These are phyloP conservation scores for Xylaria intraflava DNA, from an alignment of 495 filamentous ascomycete species.

Conservation along the genomic window DNA sequence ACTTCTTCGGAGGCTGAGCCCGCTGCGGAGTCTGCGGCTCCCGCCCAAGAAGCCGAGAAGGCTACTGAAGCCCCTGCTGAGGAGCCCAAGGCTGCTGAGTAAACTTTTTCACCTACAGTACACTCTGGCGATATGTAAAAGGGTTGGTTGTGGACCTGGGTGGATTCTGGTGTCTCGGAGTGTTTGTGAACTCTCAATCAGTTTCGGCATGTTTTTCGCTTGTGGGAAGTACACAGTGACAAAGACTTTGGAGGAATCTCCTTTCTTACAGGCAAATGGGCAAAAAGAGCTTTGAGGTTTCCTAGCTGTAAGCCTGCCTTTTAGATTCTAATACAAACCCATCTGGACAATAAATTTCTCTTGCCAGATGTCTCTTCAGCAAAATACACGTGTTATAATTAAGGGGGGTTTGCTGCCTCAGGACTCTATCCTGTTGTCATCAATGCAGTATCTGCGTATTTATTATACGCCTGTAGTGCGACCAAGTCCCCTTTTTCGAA, in stretches of 20 bases:
- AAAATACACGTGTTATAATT: too few species aligned
- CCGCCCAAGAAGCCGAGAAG: slow-evolving; percentile 48
- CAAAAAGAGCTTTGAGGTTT: slow-evolving; percentile 39
- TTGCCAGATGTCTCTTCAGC: slow-evolving; percentile 6
- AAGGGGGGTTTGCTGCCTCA: too few species aligned
- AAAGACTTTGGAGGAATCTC: slow-evolving; percentile 32
- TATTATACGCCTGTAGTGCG: not conserved
- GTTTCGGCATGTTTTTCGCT: slow-evolving; percentile 47
- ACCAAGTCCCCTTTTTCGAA: too few species aligned
- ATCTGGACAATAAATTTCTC: slow-evolving; percentile 36
- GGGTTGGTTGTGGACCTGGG: slow-evolving; percentile 25
- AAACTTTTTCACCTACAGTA: slow-evolving; percentile 27
- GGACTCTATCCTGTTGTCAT: too few species aligned
- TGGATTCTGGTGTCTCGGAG: slow-evolving; percentile 50
- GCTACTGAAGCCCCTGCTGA: slow-evolving; percentile 39
- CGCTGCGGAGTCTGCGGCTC: slow-evolving; percentile 55
- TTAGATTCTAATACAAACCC: slow-evolving; percentile 44
- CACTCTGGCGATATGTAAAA: slow-evolving; percentile 26
- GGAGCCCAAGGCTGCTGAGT: slow-evolving; percentile 48
- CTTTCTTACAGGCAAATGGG: slow-evolving; percentile 35
- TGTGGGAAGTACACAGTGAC: slow-evolving; percentile 38
- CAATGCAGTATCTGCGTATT: too few species aligned
- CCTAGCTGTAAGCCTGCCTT: slow-evolving; percentile 39
- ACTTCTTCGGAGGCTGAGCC: slow-evolving; percentile 97
- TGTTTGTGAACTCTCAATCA: slow-evolving; percentile 41